phyloP scores from a whole-genome alignment of 2,329 filamentous ascomycete genomes.

The Exophiala viscosa region DNA sequence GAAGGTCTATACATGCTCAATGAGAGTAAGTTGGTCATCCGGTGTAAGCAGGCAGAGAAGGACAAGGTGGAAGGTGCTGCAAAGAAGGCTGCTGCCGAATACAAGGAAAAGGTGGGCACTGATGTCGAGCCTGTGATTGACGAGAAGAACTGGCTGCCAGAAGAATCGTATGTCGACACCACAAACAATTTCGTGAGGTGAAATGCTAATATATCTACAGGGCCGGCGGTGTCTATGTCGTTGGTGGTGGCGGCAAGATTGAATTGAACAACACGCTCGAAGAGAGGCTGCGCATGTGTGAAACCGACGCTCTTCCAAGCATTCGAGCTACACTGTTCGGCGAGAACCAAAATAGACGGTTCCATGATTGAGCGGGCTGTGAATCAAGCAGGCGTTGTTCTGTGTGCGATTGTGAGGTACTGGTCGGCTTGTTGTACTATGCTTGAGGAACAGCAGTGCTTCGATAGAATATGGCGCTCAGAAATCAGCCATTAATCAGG shows the following conservation, averaged over 20 bases:
- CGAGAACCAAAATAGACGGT: conserved; percentile 91
- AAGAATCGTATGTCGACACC: conserved; percentile 67
- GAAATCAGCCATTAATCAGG: neutral
- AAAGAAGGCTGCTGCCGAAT: conserved; percentile 72
- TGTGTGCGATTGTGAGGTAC: neutral
- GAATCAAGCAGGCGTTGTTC: no score
- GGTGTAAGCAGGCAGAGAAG: conserved; percentile 75
- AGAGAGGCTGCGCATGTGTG: conserved; percentile 78
- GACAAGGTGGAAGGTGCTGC: conserved; percentile 73
- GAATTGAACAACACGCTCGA: conserved; percentile 99
- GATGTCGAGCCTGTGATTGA: conserved; percentile 69
- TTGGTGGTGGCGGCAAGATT: conserved; percentile 86
- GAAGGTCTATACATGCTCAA: conserved; percentile 86
- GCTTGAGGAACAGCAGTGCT: neutral
- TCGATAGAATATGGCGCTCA: neutral
- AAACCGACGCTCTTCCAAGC: conserved; percentile 77
- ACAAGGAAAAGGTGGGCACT: conserved; percentile 71
- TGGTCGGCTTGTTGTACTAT: neutral
- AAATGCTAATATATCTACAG: conserved; percentile 46
- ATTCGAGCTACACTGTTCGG: conserved; percentile 87
- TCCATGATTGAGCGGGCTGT: conserved; percentile 68
- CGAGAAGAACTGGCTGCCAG: conserved; percentile 73
- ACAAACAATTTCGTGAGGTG: neutral
- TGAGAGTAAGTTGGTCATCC: conserved; percentile 71
- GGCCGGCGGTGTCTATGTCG: conserved; percentile 74